A percentile compares a stretch with the other conserved stretches of the same genome.
phyloP scores from a whole-genome alignment of 805 yeast species.

The Candida hispaniensis region DNA sequence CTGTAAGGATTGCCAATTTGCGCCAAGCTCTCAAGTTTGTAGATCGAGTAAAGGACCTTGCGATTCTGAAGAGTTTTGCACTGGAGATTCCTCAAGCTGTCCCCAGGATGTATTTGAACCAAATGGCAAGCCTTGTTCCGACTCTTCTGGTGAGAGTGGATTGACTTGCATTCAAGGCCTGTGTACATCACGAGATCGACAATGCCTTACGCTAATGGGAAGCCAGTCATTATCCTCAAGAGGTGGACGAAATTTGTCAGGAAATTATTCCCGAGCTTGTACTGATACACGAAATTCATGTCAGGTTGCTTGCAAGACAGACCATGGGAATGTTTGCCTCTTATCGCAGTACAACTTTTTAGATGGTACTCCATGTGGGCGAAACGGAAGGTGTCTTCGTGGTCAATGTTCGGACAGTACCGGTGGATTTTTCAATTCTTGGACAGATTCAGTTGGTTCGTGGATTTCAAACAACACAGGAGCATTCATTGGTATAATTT shows the following conservation, averaged over 20 bases:
- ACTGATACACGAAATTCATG: slow-evolving; percentile 24
- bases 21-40: slow-evolving; percentile 25
- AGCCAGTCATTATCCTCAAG: too few relatives aligned
- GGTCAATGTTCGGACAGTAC: slow-evolving; percentile 28
- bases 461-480: slow-evolving; percentile 21
- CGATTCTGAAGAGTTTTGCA: slow-evolving; percentile 29
- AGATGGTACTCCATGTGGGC: slow-evolving; percentile 30
- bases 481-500: slow-evolving; percentile 22
- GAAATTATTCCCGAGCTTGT: slow-evolving; percentile 27
- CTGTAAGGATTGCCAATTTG: slow-evolving; percentile 27
- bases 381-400: slow-evolving; percentile 24
- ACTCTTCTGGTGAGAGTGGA: slow-evolving; percentile 14
- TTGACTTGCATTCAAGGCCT: slow-evolving; percentile 27
- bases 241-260: slow-evolving; percentile 19
- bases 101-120: slow-evolving; percentile 24
- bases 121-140: slow-evolving; percentile 26
- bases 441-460: slow-evolving; percentile 17
- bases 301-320: slow-evolving; percentile 24
- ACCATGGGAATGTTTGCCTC: slow-evolving; percentile 24
- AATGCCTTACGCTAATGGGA: slow-evolving; percentile 26
- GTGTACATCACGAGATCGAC: slow-evolving; percentile 30
- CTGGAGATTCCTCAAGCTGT: slow-evolving; percentile 29
- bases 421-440: slow-evolving; percentile 17
- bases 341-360: slow-evolving; percentile 26
- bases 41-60: slow-evolving; percentile 29